Percentiles rank a stretch among this genome's conserved stretches.
Evolutionary conservation across 2,329 filamentous ascomycete species (phyloP).

Genomic region (Diplodia scrobiculata): DNA sequence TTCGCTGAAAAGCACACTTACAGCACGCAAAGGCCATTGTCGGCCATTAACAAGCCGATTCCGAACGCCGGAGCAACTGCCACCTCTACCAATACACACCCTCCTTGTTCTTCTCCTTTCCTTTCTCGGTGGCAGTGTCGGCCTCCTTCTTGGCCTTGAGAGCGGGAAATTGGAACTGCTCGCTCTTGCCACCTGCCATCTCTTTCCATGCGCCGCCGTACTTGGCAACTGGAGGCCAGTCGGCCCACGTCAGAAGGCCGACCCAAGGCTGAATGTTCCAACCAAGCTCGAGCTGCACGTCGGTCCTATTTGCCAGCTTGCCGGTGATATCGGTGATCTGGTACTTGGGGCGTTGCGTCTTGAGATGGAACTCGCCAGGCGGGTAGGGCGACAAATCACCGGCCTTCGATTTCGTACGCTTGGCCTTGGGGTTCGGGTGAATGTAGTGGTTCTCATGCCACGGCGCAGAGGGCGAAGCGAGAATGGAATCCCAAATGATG

Average conservation of each 20-base stretch:
- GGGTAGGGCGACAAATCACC: constrained; percentile 37
- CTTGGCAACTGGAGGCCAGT: constrained; percentile 36
- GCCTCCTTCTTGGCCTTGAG: constrained; percentile 63
- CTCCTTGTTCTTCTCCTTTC: constrained; percentile 51
- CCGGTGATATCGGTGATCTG: constrained; percentile 90
- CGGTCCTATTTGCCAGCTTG: constrained; percentile 69
- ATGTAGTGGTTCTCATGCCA: constrained; percentile 55
- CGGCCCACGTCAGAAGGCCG: constrained; percentile 78
- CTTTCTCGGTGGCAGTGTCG: constrained; percentile 53
- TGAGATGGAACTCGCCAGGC: constrained; percentile 73
- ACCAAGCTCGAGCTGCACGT: constrained; percentile 78
- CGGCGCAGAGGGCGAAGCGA: constrained; percentile 69
- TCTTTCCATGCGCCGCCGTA: constrained; percentile 64
- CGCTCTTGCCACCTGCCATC: constrained; percentile 65
- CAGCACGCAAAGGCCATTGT: not conserved
- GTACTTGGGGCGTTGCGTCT: constrained; percentile 91
- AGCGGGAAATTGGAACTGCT: constrained; percentile 65
- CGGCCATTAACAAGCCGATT: not conserved
- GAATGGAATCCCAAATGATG: constrained; percentile 95
- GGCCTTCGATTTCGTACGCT: constrained; percentile 30
- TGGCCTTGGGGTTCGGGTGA: constrained; percentile 57
- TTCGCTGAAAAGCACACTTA: constrained; percentile 5
- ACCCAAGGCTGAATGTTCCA: constrained; percentile 99
- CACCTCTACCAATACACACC: constrained; percentile 24
- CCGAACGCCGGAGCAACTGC: constrained; percentile 11